Evolutionary conservation across 2,329 filamentous ascomycete genomes (phyloP), one percentile per base, ranked within the genome.

Genomic region (Pochonia chlamydosporia): DNA sequence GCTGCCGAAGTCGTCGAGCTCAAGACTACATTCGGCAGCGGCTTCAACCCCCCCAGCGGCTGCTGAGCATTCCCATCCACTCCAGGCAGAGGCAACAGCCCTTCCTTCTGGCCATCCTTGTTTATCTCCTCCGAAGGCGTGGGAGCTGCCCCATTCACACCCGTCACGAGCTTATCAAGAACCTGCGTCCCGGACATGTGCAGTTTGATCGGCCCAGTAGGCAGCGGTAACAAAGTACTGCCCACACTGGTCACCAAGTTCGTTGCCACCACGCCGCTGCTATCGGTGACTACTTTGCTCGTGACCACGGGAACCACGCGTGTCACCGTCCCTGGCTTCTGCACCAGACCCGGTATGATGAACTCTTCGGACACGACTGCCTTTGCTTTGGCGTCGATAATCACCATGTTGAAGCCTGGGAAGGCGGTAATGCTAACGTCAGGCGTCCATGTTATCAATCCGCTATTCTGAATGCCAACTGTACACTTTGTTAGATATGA

Each of bases 391-490:
- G 55, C 33, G 16, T 59, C 56, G 46, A 54, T 37, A 36, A 59
- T 54, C 18, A 56, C 40, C 50, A 59, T 53, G 46, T 49, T 43
- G 41, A 58, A 58, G 33, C 46, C 50, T 3, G 50, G 49, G 36
- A 58, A 54, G 1, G 53, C 52, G n/a, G 47, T 46, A 18, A 58
- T 56, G 21, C 51, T 49, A 20, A 46, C 31, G 18, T 53, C 52
- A 3, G 56, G 56, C 3, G 46, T 49, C 57, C 56, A 59, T 31
- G 49, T 43, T 31, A 58, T 16, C 3, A 50, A 14, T 13, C 57
- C 56, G 6, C 48, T 48, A 35, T 58, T 58, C 5, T 51, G 50
- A 39, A 57, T 49, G 28, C 52, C 48, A 16, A 49, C 57, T 59
- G 24, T 14, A 14, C 9, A 3, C n/a, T 11, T 2, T 13, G 16